These are phyloP conservation scores for Populus tremula DNA, from an alignment of 345 rosid genomes.

Conservation along the genomic window DNA sequence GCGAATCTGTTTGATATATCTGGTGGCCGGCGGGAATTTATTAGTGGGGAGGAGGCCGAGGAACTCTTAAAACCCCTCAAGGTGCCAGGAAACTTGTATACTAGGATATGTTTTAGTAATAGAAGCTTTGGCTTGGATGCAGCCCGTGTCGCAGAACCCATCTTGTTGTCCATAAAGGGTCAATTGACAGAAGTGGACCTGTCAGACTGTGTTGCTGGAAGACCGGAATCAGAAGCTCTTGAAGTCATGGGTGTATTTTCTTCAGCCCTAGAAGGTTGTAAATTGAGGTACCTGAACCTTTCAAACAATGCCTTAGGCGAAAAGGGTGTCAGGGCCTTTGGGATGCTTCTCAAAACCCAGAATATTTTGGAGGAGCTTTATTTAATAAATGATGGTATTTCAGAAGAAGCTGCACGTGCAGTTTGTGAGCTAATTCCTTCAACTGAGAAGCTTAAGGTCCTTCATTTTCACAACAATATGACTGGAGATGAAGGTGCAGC, in stretches of 20 bases:
- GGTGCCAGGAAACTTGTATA: constrained; percentile 65
- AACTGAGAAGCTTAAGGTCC: constrained; percentile 68
- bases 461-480: constrained; percentile 92
- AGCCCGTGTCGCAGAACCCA: constrained; percentile 70
- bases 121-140: constrained; percentile 86
- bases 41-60: constrained; percentile 77
- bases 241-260: constrained; percentile 81
- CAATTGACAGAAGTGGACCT: constrained; percentile 83
- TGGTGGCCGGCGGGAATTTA: constrained; percentile 63
- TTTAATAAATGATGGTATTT: constrained; percentile 87
- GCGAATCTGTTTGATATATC: constrained; percentile 74
- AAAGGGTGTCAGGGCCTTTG: constrained; percentile 88
- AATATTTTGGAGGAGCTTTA: constrained; percentile 71
- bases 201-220: constrained; percentile 88
- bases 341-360: constrained; percentile 65
- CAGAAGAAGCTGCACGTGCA: constrained; percentile 87
- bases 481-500: constrained; percentile 88
- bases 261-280: constrained; percentile 63
- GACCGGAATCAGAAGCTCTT: constrained; percentile 87
- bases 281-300: constrained; percentile 65
- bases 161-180: constrained; percentile 58
- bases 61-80: constrained; percentile 67
- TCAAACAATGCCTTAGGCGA: constrained; percentile 92
- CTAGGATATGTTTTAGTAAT: constrained; percentile 86
- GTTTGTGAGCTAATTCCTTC: constrained; percentile 80